Evolutionary conservation across 1,139 yeast species (phyloP).

Genomic region (Yamadazyma taylorii): DNA sequence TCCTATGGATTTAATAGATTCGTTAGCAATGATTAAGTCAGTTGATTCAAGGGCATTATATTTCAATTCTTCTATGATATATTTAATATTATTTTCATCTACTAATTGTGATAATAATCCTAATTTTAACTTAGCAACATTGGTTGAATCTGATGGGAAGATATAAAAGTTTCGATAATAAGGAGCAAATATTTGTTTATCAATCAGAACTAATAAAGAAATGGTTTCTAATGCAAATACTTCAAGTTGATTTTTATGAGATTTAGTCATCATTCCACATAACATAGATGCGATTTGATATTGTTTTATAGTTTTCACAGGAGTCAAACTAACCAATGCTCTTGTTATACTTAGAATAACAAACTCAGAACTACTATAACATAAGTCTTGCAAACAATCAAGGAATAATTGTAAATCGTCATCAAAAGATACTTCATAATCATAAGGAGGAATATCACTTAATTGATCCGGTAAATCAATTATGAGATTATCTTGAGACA

Average conservation of each 20-base stretch:
- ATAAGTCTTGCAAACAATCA: conserved; percentile 41
- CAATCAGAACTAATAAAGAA: conserved; percentile 32
- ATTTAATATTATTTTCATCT: conserved; percentile 49
- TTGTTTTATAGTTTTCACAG: conserved; percentile 49
- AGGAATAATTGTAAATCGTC: conserved; percentile 59
- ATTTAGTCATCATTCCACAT: conserved; percentile 36
- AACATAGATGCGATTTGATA: conserved; percentile 52
- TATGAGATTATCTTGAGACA: conserved; percentile 23
- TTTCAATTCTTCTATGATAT: conserved; percentile 66
- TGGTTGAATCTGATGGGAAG: conserved; percentile 53
- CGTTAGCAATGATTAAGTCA: conserved; percentile 39
- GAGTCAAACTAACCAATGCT: conserved; percentile 54
- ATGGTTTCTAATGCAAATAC: conserved; percentile 45
- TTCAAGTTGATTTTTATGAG: conserved; percentile 32
- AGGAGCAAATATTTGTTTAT: conserved; percentile 47
- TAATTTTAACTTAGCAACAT: conserved; percentile 57
- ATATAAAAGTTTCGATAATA: conserved; percentile 55
- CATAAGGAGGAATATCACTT: conserved; percentile 25
- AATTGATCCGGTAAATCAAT: conserved; percentile 43
- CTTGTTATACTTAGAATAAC: conserved; percentile 64
- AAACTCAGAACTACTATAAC: conserved; percentile 54
- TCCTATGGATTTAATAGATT: conserved; percentile 61
- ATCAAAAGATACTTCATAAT: conserved; percentile 48
- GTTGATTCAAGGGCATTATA: conserved; percentile 53
- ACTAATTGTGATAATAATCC: conserved; percentile 61